Conservation (phyloP, 1,284 basidiomycete genomes). For the Naganishia sp. region DNA sequence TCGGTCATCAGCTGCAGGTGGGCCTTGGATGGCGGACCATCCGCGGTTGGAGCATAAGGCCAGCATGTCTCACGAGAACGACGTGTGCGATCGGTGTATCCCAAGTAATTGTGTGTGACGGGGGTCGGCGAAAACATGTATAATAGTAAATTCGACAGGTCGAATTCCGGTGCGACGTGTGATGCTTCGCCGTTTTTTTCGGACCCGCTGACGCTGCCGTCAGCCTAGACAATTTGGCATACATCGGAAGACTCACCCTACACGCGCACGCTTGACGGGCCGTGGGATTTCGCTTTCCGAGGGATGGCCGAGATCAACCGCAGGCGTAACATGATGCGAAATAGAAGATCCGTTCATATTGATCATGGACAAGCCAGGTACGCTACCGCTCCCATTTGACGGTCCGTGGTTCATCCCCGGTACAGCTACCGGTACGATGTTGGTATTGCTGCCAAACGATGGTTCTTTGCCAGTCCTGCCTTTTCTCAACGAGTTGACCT, state of each 20-base stretch:
- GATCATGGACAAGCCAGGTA: conserved; percentile 6
- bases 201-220: not conserved
- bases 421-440: not conserved
- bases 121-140: conserved; percentile 50
- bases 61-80: conserved; percentile 1
- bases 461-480: conserved; percentile 4
- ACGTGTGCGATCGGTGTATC: conserved; percentile 45
- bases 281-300: not conserved
- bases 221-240: not conserved
- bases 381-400: not conserved
- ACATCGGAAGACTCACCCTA: not conserved
- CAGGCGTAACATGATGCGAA: conserved; percentile 1
- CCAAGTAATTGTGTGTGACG: conserved; percentile 42
- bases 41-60: conserved; percentile 21
- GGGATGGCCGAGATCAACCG: not conserved
- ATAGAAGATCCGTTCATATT: conserved; percentile 11
- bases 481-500: conserved; percentile 28
- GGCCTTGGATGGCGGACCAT: conserved; percentile 33
- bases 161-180: conserved; percentile 24
- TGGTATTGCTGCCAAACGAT: conserved; percentile 14
- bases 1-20: conserved; percentile 33
- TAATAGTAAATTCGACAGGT: conserved; percentile 43
- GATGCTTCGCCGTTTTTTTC: conserved; percentile 2
- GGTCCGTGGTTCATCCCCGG: not conserved
- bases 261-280: conserved; percentile 5